phyloP scores from a whole-genome alignment of 306 rosid species.

The Mimosa pudica region DNA sequence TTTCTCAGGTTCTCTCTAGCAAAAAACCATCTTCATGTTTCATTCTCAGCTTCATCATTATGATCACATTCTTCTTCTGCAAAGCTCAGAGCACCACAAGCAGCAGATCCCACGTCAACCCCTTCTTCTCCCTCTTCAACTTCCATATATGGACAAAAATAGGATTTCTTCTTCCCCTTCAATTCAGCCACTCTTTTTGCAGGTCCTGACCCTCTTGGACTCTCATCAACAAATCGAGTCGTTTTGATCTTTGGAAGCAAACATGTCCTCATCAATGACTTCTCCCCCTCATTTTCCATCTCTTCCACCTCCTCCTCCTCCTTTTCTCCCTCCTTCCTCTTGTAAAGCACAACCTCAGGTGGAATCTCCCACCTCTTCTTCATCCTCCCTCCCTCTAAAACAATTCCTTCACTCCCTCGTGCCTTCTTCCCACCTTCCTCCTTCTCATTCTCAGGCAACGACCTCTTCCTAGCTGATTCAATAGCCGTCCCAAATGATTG shows the following conservation, averaged over 20 bases:
- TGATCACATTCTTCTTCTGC: conserved; percentile 46
- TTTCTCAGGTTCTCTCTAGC: not conserved
- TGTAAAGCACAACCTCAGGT: conserved; percentile 40
- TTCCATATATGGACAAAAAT: conserved; percentile 39
- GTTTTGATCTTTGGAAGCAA: conserved; percentile 72
- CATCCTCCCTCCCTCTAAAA: conserved; percentile 39
- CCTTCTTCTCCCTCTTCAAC: conserved; percentile 33
- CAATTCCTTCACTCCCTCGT: conserved; percentile 37
- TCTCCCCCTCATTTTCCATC: conserved; percentile 21
- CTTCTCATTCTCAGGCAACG: conserved; percentile 66
- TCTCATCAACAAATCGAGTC: conserved; percentile 42
- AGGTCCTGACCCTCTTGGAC: conserved; percentile 87
- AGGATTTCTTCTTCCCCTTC: conserved; percentile 53
- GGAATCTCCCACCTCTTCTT: conserved; percentile 77
- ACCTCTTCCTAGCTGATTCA: conserved; percentile 67
- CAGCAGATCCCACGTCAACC: conserved; percentile 25
- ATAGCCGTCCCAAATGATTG: conserved; percentile 26
- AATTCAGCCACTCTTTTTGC: conserved; percentile 75
- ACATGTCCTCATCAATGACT: conserved; percentile 26
- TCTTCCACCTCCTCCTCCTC: conserved; percentile 22
- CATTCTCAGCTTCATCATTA: not conserved
- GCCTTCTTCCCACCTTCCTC: conserved; percentile 41
- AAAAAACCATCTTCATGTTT: conserved; percentile 17
- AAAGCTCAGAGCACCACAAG: conserved; percentile 65
- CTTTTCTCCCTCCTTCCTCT: conserved; percentile 37